phyloP scores from a whole-genome alignment of 2,329 filamentous ascomycete species.

The Polychaeton citri region DNA sequence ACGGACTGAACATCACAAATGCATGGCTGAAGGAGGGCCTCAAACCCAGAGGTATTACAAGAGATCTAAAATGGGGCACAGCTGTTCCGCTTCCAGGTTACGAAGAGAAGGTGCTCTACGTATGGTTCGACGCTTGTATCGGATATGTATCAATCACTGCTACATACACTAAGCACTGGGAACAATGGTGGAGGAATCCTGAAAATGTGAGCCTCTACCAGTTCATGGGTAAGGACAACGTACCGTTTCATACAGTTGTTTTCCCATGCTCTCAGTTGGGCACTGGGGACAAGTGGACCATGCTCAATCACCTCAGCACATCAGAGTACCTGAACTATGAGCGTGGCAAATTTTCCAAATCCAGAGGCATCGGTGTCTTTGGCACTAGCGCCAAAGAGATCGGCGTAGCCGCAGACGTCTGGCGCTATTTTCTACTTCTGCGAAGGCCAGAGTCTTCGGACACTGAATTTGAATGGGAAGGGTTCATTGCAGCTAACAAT shows the following conservation, averaged over 20 bases:
- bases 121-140: constrained; percentile 87
- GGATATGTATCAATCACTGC: constrained; percentile 93
- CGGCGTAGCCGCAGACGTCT: constrained; percentile 74
- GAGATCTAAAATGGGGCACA: constrained; percentile 84
- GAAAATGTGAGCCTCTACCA: constrained; percentile 82
- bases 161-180: constrained; percentile 78
- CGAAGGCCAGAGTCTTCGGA: constrained; percentile 76
- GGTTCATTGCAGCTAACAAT: constrained; percentile 77
- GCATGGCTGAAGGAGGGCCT: constrained; percentile 75
- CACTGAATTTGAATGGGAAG: constrained; percentile 78
- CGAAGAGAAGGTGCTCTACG: constrained; percentile 74
- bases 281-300: constrained; percentile 75
- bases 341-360: constrained; percentile 86
- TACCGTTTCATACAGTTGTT: constrained; percentile 78
- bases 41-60: constrained; percentile 75
- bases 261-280: constrained; percentile 82
- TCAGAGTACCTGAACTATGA: constrained; percentile 87
- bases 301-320: constrained; percentile 74
- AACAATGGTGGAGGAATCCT: constrained; percentile 88
- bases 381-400: constrained; percentile 81
- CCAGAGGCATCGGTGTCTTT: constrained; percentile 78
- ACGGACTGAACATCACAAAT: constrained; percentile 63
- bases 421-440: constrained; percentile 81
- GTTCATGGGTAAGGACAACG: constrained; percentile 91
- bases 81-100: constrained; percentile 47